Evolutionary conservation across 768 basidiomycete genomes (phyloP).

Genomic region (Dacryopinax spathularia): DNA sequence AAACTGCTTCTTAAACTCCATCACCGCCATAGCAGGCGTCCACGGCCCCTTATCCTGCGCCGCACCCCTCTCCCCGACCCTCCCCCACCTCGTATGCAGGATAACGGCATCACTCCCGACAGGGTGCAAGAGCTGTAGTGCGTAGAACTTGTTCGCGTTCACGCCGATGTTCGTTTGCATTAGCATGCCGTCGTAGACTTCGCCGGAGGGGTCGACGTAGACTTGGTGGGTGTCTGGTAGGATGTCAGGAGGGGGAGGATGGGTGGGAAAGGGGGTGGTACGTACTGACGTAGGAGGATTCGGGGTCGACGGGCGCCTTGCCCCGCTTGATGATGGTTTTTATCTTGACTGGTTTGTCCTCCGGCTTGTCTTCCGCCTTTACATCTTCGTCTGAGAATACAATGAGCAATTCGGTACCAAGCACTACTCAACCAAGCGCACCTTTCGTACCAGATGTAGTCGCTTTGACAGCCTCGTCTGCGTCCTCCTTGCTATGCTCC

Average conservation of each 20-base stretch:
- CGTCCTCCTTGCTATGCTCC: too few relatives aligned
- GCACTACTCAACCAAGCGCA: too few relatives aligned
- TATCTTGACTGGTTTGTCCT: background rate
- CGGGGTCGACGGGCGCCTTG: conserved; percentile 41
- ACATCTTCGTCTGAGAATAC: conserved; percentile 16
- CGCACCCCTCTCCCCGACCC: conserved; percentile 44
- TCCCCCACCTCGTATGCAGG: conserved; percentile 44
- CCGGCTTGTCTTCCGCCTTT: conserved; percentile 8
- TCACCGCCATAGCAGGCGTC: conserved; percentile 26
- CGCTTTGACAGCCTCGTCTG: too few relatives aligned
- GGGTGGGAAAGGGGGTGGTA: conserved; percentile 10
- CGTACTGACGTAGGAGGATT: conserved; percentile 34
- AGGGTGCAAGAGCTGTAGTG: conserved; percentile 42
- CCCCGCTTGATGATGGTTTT: conserved; percentile 37
- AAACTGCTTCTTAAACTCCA: conserved; percentile 50
- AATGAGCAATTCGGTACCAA: too few relatives aligned
- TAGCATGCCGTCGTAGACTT: conserved; percentile 18
- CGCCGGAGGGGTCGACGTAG: conserved; percentile 26
- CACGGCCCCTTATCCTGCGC: conserved; percentile 39
- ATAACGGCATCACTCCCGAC: conserved; percentile 28
- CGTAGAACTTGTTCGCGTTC: conserved; percentile 42
- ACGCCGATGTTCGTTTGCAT: conserved; percentile 44
- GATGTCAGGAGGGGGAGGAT: background rate
- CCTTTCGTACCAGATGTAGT: too few relatives aligned
- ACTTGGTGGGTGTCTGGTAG: conserved; percentile 39